Evolutionary conservation across 345 rosid genomes (phyloP), one percentile per base, ranked within the genome.

Genomic region (Excoecaria cochinchinensis): DNA sequence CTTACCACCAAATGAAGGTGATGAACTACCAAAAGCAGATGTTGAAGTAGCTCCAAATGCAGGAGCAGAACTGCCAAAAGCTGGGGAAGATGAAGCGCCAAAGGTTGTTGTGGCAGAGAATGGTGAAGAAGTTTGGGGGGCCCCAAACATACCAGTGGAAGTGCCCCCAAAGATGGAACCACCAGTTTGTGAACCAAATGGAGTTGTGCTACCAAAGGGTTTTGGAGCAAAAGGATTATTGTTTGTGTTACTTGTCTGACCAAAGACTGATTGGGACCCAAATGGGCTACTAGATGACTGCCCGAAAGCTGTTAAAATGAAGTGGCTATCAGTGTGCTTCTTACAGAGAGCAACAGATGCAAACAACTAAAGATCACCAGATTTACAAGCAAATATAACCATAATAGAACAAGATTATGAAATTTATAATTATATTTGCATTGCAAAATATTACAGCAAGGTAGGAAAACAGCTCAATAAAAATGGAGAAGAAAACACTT

Each of bases 81-180:
- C 85, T 38, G 93, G 90, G 5, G 97, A 84, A 59, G 97, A 89
- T 22, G 94, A 82, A 64, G 90, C 88, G 76, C 93, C 96, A 86
- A 95, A 95, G 53, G 91, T 74, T 56, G 93, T 57, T 8, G 87
- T 79, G 39, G 98, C 85, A 15, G 90, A 78, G 61, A 92, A 91
- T 21, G 91, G 92, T 6, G 97, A 85, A 19, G 98, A 87, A 44
- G 91, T 38, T 74, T 82, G 94, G 48, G 93, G 36, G 36, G 88
- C 76, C 62, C 97, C 97, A 87, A 95, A 93, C 79, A 89, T 88
- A 39, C 98, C 97, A 8, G 97, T 93, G 64, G 98, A 87, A 78
- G 96, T 89, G 25, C 93, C 93, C 51, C 98, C 99, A 75, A 95
- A 90, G 22, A 90, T 67, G 53, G 99, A 86, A 75, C 87, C 79